Conservation (phyloP, 192 early-diverging fungal species). For the Podila verticillata region DNA sequence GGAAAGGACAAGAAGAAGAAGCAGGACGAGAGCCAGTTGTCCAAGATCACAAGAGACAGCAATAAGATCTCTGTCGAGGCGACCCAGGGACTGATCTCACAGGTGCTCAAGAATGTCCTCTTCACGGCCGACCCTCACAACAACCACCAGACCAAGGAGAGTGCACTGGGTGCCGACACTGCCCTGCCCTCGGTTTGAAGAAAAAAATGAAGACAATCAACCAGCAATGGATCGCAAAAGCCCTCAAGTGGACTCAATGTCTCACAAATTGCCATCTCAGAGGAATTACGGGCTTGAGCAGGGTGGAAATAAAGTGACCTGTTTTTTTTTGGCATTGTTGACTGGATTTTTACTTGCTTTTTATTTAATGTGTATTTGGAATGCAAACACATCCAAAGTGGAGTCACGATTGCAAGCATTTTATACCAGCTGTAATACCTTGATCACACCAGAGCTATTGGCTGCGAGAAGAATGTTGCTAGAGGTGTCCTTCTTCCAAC, state of each 20-base stretch:
- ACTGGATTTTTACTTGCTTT: too few species aligned
- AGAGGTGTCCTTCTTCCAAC: slow-evolving; percentile 82
- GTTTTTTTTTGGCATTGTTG: too few species aligned
- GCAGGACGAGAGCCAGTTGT: slow-evolving; percentile 68
- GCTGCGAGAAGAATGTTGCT: slow-evolving; percentile 80
- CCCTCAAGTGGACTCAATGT: too few species aligned
- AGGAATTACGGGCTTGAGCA: too few species aligned
- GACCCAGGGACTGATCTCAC: slow-evolving; percentile 82
- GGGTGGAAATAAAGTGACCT: too few species aligned
- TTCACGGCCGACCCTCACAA: slow-evolving; percentile 65
- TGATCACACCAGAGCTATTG: slow-evolving; percentile 91
- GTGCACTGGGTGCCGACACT: too few species aligned
- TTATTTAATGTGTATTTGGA: background rate
- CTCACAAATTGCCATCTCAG: too few species aligned
- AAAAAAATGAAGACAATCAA: too few species aligned
- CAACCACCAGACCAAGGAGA: background rate
- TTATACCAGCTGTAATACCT: slow-evolving; percentile 79
- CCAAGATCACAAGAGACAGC: slow-evolving; percentile 78
- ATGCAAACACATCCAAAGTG: too few species aligned
- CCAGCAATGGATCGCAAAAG: too few species aligned
- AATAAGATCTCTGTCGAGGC: slow-evolving; percentile 83
- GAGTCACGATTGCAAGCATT: too few species aligned
- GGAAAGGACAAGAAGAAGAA: slow-evolving; percentile 64
- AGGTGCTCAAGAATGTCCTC: slow-evolving; percentile 84
- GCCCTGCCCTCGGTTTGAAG: too few species aligned